A percentile compares a stretch with the other conserved stretches of the same genome.
phyloP scores from a whole-genome alignment of 2,329 filamentous ascomycete genomes.

The Beauveria rudraprayagi region DNA sequence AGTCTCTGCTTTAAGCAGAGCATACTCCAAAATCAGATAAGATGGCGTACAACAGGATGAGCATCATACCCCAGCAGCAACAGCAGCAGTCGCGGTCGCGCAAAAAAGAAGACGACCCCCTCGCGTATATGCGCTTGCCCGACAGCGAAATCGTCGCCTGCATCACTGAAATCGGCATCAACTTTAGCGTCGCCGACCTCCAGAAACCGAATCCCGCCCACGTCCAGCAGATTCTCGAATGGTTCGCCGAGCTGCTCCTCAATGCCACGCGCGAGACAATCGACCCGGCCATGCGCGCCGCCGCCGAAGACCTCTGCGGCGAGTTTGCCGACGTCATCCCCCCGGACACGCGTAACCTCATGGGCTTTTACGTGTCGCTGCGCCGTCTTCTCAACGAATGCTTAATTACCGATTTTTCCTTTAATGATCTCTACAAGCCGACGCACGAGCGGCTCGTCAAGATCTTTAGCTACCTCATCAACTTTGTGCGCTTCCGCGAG shows the following conservation, averaged over 20 bases:
- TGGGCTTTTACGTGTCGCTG: slow-evolving; percentile 89
- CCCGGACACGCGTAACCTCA: slow-evolving; percentile 81
- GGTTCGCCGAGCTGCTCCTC: slow-evolving; percentile 89
- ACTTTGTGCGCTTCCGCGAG: slow-evolving; percentile 95
- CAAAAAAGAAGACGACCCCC: slow-evolving; percentile 52
- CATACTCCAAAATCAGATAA: slow-evolving; percentile 13
- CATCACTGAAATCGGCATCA: slow-evolving; percentile 93
- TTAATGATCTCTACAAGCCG: slow-evolving; percentile 84
- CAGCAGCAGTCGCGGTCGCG: slow-evolving; percentile 45
- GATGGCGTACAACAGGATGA: slow-evolving; percentile 56
- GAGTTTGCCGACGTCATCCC: slow-evolving; percentile 80
- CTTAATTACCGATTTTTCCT: slow-evolving; percentile 87
- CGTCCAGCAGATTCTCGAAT: slow-evolving; percentile 96
- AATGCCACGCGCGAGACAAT: slow-evolving; percentile 90
- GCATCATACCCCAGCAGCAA: slow-evolving; percentile 45
- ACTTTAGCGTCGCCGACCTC: slow-evolving; percentile 77
- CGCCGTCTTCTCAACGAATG: slow-evolving; percentile 76
- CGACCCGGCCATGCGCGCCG: slow-evolving; percentile 89
- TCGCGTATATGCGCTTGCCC: slow-evolving; percentile 52
- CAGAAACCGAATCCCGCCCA: slow-evolving; percentile 90
- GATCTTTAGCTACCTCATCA: slow-evolving; percentile 97
- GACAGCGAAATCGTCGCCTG: slow-evolving; percentile 87
- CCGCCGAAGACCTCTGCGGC: slow-evolving; percentile 77
- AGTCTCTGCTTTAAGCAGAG: neutral
- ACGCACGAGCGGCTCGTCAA: slow-evolving; percentile 85